Percentiles rank a stretch among this genome's conserved stretches.
phyloP scores from a whole-genome alignment of 1,284 basidiomycete species.

The Irpex sp. region DNA sequence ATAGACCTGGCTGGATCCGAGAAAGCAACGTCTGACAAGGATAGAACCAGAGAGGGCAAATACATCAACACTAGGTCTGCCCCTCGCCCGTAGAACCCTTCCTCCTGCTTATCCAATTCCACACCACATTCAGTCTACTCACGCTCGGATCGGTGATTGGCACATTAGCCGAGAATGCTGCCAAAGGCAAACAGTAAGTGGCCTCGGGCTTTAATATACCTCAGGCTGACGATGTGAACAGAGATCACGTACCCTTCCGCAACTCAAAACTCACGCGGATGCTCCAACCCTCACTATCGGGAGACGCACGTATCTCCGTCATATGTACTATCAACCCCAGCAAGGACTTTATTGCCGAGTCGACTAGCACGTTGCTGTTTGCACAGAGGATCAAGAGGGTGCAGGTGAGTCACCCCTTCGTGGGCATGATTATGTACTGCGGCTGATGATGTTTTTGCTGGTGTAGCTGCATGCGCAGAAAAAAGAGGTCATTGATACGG shows the following conservation, averaged over 20 bases:
- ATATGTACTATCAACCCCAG: slow-evolving; percentile 95
- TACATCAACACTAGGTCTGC: slow-evolving; percentile 86
- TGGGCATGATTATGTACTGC: too few relatives aligned
- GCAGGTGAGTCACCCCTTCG: slow-evolving; percentile 38
- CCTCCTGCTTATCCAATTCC: background rate
- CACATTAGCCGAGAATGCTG: slow-evolving; percentile 83
- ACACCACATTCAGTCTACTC: slow-evolving; percentile 55
- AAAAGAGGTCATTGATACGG: slow-evolving; percentile 91
- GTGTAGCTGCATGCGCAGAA: slow-evolving; percentile 78
- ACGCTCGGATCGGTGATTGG: slow-evolving; percentile 89
- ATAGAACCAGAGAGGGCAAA: slow-evolving; percentile 87
- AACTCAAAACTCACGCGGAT: slow-evolving; percentile 95
- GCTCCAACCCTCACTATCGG: slow-evolving; percentile 91
- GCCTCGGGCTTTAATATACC: background rate
- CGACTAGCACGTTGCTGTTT: slow-evolving; percentile 82
- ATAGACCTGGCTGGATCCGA: slow-evolving; percentile 98
- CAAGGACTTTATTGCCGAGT: slow-evolving; percentile 69
- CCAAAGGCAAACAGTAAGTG: slow-evolving; percentile 67
- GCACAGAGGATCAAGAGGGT: slow-evolving; percentile 87
- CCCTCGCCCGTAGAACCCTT: background rate
- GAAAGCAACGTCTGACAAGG: slow-evolving; percentile 91
- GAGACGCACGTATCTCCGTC: slow-evolving; percentile 94
- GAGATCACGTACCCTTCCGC: slow-evolving; percentile 91
- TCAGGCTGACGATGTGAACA: slow-evolving; percentile 21
- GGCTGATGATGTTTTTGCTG: background rate